Conservation (phyloP, 441 rosid genomes). For the Adansonia rubrostipa region DNA sequence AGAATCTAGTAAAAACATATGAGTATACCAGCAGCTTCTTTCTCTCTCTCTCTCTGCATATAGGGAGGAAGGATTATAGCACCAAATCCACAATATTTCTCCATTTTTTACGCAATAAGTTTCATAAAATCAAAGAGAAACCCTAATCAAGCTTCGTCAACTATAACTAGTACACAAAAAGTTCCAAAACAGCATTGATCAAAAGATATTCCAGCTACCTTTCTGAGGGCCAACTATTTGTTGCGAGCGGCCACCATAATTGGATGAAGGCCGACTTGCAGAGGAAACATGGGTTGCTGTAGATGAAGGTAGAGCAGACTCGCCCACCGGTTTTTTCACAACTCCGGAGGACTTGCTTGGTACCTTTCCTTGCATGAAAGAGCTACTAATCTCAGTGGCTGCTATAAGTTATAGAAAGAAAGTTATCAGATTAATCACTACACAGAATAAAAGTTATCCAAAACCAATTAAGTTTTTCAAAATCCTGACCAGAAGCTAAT, state of each 20-base stretch:
- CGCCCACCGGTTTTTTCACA: slow-evolving; percentile 54
- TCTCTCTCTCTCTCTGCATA: not conserved
- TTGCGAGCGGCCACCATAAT: slow-evolving; percentile 68
- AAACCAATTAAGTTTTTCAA: slow-evolving; percentile 18
- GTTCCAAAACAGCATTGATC: not conserved
- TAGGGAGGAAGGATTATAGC: not conserved
- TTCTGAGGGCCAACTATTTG: slow-evolving; percentile 65
- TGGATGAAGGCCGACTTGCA: slow-evolving; percentile 75
- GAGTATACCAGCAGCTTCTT: slow-evolving; percentile 12
- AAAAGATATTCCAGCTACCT: slow-evolving; percentile 50
- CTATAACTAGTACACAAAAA: not conserved
- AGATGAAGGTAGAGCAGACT: slow-evolving; percentile 57
- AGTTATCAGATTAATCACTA: slow-evolving; percentile 25
- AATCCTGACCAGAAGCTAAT: slow-evolving; percentile 45
- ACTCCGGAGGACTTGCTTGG: slow-evolving; percentile 57
- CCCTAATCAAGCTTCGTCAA: not conserved
- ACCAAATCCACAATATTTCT: not conserved
- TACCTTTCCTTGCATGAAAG: slow-evolving; percentile 51
- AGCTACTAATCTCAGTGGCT: slow-evolving; percentile 47
- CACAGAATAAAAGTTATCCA: slow-evolving; percentile 17
- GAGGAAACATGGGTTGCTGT: slow-evolving; percentile 60
- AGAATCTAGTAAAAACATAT: not conserved
- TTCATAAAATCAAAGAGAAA: slow-evolving; percentile 10
- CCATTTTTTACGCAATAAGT: not conserved
- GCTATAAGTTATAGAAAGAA: slow-evolving; percentile 31